These are phyloP conservation scores for Phytophthora ohioensis DNA, from an alignment of 352 stramenopile genomes.

Conservation along the genomic window DNA sequence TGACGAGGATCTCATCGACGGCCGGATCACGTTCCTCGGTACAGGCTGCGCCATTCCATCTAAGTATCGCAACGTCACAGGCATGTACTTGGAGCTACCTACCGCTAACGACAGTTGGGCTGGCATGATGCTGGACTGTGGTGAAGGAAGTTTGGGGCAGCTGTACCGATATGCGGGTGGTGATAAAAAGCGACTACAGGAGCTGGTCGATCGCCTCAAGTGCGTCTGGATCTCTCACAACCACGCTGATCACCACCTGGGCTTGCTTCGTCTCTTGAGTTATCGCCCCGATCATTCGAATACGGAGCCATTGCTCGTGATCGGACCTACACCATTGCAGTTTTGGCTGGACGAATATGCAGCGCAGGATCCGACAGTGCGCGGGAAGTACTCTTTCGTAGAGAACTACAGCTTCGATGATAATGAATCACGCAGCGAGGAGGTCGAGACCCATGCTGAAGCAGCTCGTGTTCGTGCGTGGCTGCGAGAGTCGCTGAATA, in stretches of 20 bases:
- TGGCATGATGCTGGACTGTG: slow-evolving; percentile 95
- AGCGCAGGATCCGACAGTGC: slow-evolving; percentile 77
- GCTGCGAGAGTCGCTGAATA: slow-evolving; percentile 51
- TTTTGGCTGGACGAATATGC: slow-evolving; percentile 94
- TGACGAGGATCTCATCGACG: slow-evolving; percentile 43
- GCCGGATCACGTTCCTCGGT: slow-evolving; percentile 94
- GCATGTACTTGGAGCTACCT: slow-evolving; percentile 91
- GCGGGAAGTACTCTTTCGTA: slow-evolving; percentile 89
- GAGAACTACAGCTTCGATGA: slow-evolving; percentile 90
- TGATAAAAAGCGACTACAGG: slow-evolving; percentile 46
- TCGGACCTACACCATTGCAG: slow-evolving; percentile 91
- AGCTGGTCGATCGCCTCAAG: slow-evolving; percentile 78
- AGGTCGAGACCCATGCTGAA: slow-evolving; percentile 39
- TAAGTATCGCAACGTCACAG: slow-evolving; percentile 98
- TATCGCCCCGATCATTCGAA: slow-evolving; percentile 53
- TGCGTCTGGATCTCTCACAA: slow-evolving; percentile 98
- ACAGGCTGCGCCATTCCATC: slow-evolving; percentile 97
- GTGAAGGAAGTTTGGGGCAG: slow-evolving; percentile 97
- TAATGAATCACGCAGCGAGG: slow-evolving; percentile 33
- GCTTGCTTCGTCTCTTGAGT: slow-evolving; percentile 92
- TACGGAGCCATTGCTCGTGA: slow-evolving; percentile 86
- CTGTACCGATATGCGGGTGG: slow-evolving; percentile 75
- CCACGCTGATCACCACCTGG: slow-evolving; percentile 98
- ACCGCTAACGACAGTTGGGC: slow-evolving; percentile 23
- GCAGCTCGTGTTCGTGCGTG: slow-evolving; percentile 49